A percentile compares a stretch with the other conserved stretches of the same genome.
Evolutionary conservation across 1,139 yeast genomes (phyloP).

Genomic region (Geotrichum phurueaensis): DNA sequence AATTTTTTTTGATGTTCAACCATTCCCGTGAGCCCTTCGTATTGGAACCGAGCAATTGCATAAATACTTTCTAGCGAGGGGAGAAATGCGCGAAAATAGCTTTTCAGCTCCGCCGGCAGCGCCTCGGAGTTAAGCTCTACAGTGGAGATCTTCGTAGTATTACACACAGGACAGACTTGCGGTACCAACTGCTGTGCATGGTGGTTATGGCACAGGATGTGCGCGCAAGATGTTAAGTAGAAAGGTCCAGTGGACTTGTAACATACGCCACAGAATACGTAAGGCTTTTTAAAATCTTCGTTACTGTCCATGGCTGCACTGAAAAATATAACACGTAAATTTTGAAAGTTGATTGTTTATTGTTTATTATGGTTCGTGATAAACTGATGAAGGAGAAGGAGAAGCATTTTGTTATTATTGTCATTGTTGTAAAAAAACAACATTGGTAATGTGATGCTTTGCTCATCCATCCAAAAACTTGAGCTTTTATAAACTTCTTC

Average conservation of each 20-base stretch:
- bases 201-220: conserved; percentile 14
- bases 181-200: neutral
- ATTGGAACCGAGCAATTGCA: conserved; percentile 17
- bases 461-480: neutral
- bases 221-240: conserved; percentile 17
- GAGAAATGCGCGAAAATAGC: conserved; percentile 13
- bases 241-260: conserved; percentile 10
- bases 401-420: neutral
- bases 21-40: conserved; percentile 15
- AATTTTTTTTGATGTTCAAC: conserved; percentile 13
- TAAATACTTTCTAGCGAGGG: conserved; percentile 15
- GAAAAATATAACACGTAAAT: neutral
- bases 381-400: neutral
- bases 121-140: conserved; percentile 4
- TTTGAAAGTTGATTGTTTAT: no score
- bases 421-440: neutral
- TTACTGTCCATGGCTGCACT: neutral
- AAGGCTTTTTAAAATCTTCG: conserved; percentile 3
- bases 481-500: neutral
- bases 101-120: conserved; percentile 9
- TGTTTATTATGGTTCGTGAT: neutral
- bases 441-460: neutral
- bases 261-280: conserved; percentile 18
- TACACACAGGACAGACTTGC: conserved; percentile 14
- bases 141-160: conserved; percentile 3